These are phyloP conservation scores for Penicillium salamii DNA, from an alignment of 495 filamentous ascomycete genomes.

Conservation along the genomic window DNA sequence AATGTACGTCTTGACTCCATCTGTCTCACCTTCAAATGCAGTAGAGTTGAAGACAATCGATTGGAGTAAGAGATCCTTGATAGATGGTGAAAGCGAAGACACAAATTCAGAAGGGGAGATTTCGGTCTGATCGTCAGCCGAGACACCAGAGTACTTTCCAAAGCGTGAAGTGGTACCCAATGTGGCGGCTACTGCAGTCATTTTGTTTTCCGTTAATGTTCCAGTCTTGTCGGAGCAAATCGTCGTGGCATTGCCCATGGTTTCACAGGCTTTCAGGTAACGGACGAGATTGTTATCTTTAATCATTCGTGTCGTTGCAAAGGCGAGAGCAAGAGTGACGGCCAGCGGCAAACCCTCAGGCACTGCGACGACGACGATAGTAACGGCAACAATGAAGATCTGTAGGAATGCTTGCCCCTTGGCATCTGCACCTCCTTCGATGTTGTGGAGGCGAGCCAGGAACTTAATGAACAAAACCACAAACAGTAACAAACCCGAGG, in stretches of 20 bases:
- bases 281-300: conserved; percentile 95
- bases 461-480: conserved; percentile 93
- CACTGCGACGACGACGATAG: conserved; percentile 92
- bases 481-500: conserved; percentile 81
- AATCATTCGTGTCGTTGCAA: conserved; percentile 91
- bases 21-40: conserved; percentile 78
- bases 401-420: conserved; percentile 88
- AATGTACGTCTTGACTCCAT: conserved; percentile 65
- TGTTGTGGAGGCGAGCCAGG: conserved; percentile 58
- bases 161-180: conserved; percentile 68
- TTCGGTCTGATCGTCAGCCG: conserved; percentile 29
- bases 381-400: conserved; percentile 94
- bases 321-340: conserved; percentile 89
- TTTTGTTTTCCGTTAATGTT: conserved; percentile 91
- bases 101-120: conserved; percentile 59
- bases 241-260: conserved; percentile 97
- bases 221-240: conserved; percentile 98
- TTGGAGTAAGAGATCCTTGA: conserved; percentile 64
- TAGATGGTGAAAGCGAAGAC: conserved; percentile 50
- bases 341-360: conserved; percentile 91
- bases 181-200: conserved; percentile 80
- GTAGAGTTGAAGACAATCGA: conserved; percentile 86
- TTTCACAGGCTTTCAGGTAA: conserved; percentile 87
- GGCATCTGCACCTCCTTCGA: conserved; percentile 52
- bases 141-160: conserved; percentile 50